Conservation (phyloP, 164 flowering plant species). For the Annona squamosa region DNA sequence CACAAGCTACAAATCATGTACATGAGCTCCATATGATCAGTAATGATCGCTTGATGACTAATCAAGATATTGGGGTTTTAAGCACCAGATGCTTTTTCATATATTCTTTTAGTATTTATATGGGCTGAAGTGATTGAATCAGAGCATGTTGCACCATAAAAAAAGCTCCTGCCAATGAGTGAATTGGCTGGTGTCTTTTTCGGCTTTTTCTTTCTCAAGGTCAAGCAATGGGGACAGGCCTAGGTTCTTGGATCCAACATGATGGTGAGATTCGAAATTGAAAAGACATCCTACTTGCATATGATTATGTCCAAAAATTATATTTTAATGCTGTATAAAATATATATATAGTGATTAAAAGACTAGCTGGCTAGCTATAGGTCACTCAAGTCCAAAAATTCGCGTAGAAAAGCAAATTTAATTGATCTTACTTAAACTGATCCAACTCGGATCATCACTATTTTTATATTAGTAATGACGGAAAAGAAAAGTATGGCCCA, state of each 20-base stretch:
- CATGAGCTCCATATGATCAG: background rate
- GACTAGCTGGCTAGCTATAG: background rate
- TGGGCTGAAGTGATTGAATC: background rate
- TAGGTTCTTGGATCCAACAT: slow-evolving; percentile 9
- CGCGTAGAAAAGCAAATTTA: background rate
- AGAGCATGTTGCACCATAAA: background rate
- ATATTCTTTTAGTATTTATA: background rate
- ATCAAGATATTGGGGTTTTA: background rate
- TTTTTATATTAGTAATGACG: slow-evolving; percentile 1
- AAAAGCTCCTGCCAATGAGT: background rate
- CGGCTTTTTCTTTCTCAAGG: background rate
- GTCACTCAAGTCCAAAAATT: slow-evolving; percentile 6
- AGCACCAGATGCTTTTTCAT: background rate
- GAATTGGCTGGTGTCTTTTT: slow-evolving; percentile 1
- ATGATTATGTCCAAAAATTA: slow-evolving; percentile 3
- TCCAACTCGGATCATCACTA: slow-evolving; percentile 5
- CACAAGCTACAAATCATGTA: background rate
- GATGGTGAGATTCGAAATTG: slow-evolving; percentile 8
- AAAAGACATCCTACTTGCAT: slow-evolving; percentile 8
- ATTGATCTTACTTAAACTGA: slow-evolving; percentile 8
- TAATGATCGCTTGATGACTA: background rate
- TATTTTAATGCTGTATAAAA: background rate
- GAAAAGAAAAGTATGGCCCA: slow-evolving; percentile 6
- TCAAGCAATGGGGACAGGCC: slow-evolving; percentile 10
- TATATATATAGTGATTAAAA: background rate